Percentiles rank a stretch among this genome's conserved stretches.
phyloP scores from a whole-genome alignment of 2,329 filamentous ascomycete genomes.

The Fusarium guadeloupense region DNA sequence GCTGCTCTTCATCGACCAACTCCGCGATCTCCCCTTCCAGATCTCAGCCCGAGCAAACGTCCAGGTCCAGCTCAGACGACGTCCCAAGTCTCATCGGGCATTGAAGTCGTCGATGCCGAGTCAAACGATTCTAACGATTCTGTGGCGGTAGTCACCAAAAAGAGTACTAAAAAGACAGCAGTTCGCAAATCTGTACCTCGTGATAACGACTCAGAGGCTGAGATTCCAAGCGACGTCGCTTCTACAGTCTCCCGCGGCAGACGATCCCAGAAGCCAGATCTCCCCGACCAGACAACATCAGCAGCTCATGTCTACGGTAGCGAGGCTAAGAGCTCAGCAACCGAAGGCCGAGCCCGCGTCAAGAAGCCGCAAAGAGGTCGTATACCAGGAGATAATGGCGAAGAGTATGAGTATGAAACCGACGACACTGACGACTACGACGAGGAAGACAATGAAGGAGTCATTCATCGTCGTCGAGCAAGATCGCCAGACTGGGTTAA shows the following conservation, averaged over 20 bases:
- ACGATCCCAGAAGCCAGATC: neutral
- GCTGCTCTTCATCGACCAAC: neutral
- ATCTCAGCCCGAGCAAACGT: neutral
- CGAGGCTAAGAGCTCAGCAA: constrained; percentile 7
- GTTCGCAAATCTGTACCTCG: neutral
- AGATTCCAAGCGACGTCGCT: constrained; percentile 1
- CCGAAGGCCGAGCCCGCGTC: neutral
- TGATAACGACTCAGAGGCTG: neutral
- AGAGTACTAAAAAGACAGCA: neutral
- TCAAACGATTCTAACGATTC: neutral
- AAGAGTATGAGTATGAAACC: constrained; percentile 14
- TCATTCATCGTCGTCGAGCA: constrained; percentile 8
- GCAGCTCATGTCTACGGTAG: neutral
- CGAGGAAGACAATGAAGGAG: neutral
- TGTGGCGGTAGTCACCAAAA: neutral
- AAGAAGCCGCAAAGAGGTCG: constrained; percentile 1
- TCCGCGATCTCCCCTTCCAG: neutral
- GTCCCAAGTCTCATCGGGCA: neutral
- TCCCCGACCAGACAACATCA: neutral
- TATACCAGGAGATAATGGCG: neutral
- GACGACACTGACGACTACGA: constrained; percentile 5
- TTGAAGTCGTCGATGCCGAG: neutral
- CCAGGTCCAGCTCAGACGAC: neutral
- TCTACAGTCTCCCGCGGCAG: constrained; percentile 4
- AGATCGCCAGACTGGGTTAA: constrained; percentile 43